phyloP scores from a whole-genome alignment of 768 basidiomycete genomes.

The Trichaptum fuscoviolaceum region DNA sequence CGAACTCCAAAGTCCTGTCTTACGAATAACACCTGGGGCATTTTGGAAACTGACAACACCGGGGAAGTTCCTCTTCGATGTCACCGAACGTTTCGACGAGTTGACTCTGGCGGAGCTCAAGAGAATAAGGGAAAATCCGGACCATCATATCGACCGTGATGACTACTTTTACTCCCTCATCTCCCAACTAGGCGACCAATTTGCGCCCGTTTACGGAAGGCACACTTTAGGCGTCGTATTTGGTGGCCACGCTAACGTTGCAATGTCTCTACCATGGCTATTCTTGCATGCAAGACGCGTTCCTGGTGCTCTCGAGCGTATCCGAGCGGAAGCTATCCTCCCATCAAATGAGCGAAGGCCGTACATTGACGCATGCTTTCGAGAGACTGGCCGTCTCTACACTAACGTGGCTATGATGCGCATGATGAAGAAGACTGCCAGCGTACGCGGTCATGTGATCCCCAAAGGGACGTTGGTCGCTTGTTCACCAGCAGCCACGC shows the following conservation, averaged over 20 bases:
- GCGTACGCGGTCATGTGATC: neutral
- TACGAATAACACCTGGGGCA: neutral
- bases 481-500: neutral
- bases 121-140: neutral
- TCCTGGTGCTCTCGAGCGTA: conserved; percentile 2
- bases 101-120: neutral
- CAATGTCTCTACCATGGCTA: neutral
- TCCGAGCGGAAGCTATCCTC: neutral
- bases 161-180: conserved; percentile 1
- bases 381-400: conserved; percentile 3
- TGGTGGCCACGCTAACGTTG: conserved; percentile 1
- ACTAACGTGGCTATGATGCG: conserved; percentile 4
- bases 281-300: conserved; percentile 4
- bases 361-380: conserved; percentile 3
- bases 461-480: conserved; percentile 1
- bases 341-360: neutral
- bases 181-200: neutral
- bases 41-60: neutral
- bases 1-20: neutral
- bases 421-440: neutral
- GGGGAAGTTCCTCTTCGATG: neutral
- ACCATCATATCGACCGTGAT: neutral
- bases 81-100: neutral
- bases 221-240: neutral
- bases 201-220: neutral